phyloP scores from a whole-genome alignment of 495 filamentous ascomycete species.

The Jackrogersella multiformis region DNA sequence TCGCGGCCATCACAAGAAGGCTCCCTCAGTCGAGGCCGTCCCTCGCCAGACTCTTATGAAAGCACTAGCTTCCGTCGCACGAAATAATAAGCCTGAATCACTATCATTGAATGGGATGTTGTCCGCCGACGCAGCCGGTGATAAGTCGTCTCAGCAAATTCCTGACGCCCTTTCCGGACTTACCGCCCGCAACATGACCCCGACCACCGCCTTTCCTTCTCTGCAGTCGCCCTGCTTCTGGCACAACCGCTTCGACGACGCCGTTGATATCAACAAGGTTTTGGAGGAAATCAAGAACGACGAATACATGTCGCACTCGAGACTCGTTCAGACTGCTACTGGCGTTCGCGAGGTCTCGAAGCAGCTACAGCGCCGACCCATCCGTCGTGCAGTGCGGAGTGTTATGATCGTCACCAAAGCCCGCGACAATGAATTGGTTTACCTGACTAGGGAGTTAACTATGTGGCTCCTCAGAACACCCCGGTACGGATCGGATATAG shows the following conservation, averaged over 20 bases:
- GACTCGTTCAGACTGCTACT: constrained; percentile 92
- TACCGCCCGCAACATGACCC: constrained; percentile 60
- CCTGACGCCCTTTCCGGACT: constrained; percentile 71
- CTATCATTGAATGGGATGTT: constrained; percentile 65
- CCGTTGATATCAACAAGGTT: constrained; percentile 93
- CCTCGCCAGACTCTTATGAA: constrained; percentile 89
- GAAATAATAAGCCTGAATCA: constrained; percentile 65
- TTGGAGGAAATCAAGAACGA: constrained; percentile 93
- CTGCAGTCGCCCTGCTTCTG: constrained; percentile 96
- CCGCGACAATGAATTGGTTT: constrained; percentile 86
- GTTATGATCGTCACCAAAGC: constrained; percentile 99
- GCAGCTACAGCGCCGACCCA: constrained; percentile 87
- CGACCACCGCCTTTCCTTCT: constrained; percentile 69
- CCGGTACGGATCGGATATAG: constrained; percentile 79
- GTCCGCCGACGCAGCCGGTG: constrained; percentile 52
- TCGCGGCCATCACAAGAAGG: constrained; percentile 66
- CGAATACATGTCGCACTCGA: constrained; percentile 89
- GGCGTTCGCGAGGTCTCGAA: constrained; percentile 94
- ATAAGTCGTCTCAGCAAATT: constrained; percentile 68
- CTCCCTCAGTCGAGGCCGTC: constrained; percentile 73
- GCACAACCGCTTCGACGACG: constrained; percentile 94
- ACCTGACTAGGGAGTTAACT: constrained; percentile 83
- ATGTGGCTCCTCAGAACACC: constrained; percentile 87
- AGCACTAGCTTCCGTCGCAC: constrained; percentile 78
- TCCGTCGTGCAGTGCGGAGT: constrained; percentile 85